phyloP scores from a whole-genome alignment of 371 early-diverging fungal genomes.

The Mortierella sp. region DNA sequence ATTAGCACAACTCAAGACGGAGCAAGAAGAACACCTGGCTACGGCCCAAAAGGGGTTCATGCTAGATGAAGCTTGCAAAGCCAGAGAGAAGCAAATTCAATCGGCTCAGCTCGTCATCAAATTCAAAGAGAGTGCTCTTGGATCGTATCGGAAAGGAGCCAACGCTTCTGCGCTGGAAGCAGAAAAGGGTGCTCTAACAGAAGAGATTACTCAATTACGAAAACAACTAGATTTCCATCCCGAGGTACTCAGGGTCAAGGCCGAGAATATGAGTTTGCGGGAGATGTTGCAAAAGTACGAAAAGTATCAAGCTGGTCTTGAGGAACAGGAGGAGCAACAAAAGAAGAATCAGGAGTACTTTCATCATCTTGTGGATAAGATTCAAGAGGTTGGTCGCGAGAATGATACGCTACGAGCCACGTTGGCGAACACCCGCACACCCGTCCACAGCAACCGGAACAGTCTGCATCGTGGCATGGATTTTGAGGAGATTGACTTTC shows the following conservation, averaged over 20 bases:
- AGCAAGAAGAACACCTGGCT: slow-evolving; percentile 42
- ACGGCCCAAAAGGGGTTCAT: slow-evolving; percentile 32
- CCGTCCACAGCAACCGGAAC: too few species aligned
- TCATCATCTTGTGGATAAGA: slow-evolving; percentile 26
- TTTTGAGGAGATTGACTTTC: slow-evolving; percentile 37
- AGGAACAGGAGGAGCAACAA: slow-evolving; percentile 41
- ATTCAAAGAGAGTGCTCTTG: slow-evolving; percentile 45
- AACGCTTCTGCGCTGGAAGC: slow-evolving; percentile 33
- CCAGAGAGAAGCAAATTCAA: slow-evolving; percentile 50
- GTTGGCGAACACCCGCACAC: slow-evolving; percentile 14
- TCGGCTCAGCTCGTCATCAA: slow-evolving; percentile 47
- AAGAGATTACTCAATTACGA: slow-evolving; percentile 39
- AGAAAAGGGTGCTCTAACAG: slow-evolving; percentile 35
- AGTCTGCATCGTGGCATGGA: slow-evolving; percentile 21
- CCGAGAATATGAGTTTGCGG: slow-evolving; percentile 41
- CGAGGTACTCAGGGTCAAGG: slow-evolving; percentile 52
- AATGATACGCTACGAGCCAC: slow-evolving; percentile 28
- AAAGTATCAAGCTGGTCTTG: slow-evolving; percentile 34
- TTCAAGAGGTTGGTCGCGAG: slow-evolving; percentile 33
- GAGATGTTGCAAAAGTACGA: slow-evolving; percentile 46
- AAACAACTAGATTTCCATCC: slow-evolving; percentile 51
- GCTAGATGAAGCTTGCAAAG: slow-evolving; percentile 51
- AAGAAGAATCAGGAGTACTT: slow-evolving; percentile 48
- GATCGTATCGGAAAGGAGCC: slow-evolving; percentile 39
- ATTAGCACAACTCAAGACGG: slow-evolving; percentile 20